Base-by-base conservation (phyloP, 1,284 basidiomycete genomes). In the Cronartium ribicola region DNA sequence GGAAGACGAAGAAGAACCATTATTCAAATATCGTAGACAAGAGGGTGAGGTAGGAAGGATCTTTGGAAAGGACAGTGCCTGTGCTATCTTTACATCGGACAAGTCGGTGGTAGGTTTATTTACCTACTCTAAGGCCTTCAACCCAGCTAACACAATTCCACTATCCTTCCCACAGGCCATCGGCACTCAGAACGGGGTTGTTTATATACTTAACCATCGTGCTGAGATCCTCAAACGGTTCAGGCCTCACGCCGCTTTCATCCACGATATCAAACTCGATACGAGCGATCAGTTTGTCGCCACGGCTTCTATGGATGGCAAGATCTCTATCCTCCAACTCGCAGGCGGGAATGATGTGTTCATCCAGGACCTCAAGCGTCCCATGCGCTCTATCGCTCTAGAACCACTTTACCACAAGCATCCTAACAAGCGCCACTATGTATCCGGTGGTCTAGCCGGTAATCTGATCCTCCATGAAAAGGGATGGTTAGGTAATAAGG, bases 401-500 rank as follows among this genome's bases (percentile, higher is more conserved):
- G 95, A 98, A 79, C 96, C 96, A 2, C 86, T 89, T 75, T 99
- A 96, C 77, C 88, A 90, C 1, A 90, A 90, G 81, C 88, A 87
- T 66, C 86, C 86, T 41, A 87, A 90, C 5, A 72, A 72, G 60
- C 87, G 93, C n/a, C 87, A 90, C 0, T 90, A 97, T 78, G 90
- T 97, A 4, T 94, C 90, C 75, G 96, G 95, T 57, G 96, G 96
- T 4, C 87, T 97, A 86, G 89, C 91, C 0, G 95, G 96, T 4
- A 88, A 86, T 48, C 84, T 98, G 37, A 85, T 92, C 13, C 80
- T 95, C 77, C 88, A 91, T 77, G 95, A 98, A 83, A 98, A 97
- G 81, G 91, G 94, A 8, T 98, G 95, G 94, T 84, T 98, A 3
- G 94, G 95, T 0, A 91, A 97, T 80, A 94, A 91, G 78, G 94